These are phyloP conservation scores for Zygoascus ofunaensis DNA, from an alignment of 805 yeast species.

Conservation along the genomic window DNA sequence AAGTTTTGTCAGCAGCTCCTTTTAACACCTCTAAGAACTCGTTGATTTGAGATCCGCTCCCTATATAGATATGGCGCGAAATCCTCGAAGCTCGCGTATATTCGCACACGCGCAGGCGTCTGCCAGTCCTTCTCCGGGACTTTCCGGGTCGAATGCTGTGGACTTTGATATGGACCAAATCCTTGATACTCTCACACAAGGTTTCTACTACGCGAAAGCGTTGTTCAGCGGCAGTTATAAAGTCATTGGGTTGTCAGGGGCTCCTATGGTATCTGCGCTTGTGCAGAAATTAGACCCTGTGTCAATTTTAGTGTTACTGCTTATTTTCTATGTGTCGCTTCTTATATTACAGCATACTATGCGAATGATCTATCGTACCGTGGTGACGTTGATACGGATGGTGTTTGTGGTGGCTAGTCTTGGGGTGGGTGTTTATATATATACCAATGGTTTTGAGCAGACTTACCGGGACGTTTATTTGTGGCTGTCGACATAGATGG, in stretches of 20 bases:
- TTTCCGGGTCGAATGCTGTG: too few species aligned
- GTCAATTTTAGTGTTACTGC: slow-evolving; percentile 16
- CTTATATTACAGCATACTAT: slow-evolving; percentile 18
- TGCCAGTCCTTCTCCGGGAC: too few species aligned
- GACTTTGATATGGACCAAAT: background rate
- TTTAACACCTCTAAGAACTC: too few species aligned
- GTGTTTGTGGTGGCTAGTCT: slow-evolving; percentile 2
- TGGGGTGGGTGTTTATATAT: background rate
- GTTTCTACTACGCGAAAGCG: background rate
- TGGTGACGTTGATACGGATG: slow-evolving; percentile 16
- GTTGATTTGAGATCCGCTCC: too few species aligned
- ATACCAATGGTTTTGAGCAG: slow-evolving; percentile 10
- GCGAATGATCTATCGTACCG: slow-evolving; percentile 17
- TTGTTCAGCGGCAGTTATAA: background rate
- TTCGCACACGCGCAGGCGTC: too few species aligned
- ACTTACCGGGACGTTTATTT: slow-evolving; percentile 8
- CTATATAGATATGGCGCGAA: too few species aligned
- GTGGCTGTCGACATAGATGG: slow-evolving; percentile 11
- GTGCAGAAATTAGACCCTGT: slow-evolving; percentile 11
- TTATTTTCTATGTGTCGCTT: slow-evolving; percentile 20
- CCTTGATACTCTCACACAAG: background rate
- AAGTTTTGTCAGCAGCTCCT: too few species aligned
- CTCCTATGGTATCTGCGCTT: background rate
- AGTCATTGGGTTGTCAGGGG: background rate
- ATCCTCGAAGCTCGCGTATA: too few species aligned